These are phyloP conservation scores for Glarea lozoyensis DNA, from an alignment of 495 filamentous ascomycete genomes.

Conservation along the genomic window DNA sequence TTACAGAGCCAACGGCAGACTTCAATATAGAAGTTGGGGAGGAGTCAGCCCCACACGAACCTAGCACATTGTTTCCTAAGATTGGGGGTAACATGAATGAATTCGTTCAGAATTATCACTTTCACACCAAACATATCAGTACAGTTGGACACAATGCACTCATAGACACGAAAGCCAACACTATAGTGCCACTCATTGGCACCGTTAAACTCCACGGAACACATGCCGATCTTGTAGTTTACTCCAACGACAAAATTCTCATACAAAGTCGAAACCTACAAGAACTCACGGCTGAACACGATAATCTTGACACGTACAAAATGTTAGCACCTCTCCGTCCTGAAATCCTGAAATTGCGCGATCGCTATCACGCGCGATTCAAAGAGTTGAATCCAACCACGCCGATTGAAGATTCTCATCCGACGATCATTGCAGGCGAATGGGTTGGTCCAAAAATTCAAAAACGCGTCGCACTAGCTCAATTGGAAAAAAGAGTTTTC, in stretches of 20 bases:
- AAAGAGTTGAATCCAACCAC: constrained; percentile 14
- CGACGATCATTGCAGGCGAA: constrained; percentile 27
- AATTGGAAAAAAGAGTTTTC: constrained; percentile 18
- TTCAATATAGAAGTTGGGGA: too few species aligned
- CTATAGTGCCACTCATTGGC: constrained; percentile 20
- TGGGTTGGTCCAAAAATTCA: constrained; percentile 28
- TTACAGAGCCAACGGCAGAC: too few species aligned
- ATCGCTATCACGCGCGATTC: constrained; percentile 11
- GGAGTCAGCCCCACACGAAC: too few species aligned
- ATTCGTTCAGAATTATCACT: too few species aligned
- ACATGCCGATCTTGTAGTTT: constrained; percentile 27
- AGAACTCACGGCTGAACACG: constrained; percentile 10
- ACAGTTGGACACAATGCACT: too few species aligned
- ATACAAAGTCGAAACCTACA: constrained; percentile 24
- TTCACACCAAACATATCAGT: too few species aligned
- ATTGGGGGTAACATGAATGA: too few species aligned
- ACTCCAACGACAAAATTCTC: constrained; percentile 15
- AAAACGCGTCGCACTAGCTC: constrained; percentile 23
- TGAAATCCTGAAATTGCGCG: constrained; percentile 8
- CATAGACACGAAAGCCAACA: too few species aligned
- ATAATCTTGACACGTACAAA: constrained; percentile 20
- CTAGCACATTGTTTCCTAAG: too few species aligned
- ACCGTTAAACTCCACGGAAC: constrained; percentile 30
- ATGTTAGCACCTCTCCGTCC: background rate
- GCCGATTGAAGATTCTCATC: constrained; percentile 9